These are phyloP conservation scores for Nemophila menziesii DNA, from an alignment of 257 asterid species.

Conservation along the genomic window DNA sequence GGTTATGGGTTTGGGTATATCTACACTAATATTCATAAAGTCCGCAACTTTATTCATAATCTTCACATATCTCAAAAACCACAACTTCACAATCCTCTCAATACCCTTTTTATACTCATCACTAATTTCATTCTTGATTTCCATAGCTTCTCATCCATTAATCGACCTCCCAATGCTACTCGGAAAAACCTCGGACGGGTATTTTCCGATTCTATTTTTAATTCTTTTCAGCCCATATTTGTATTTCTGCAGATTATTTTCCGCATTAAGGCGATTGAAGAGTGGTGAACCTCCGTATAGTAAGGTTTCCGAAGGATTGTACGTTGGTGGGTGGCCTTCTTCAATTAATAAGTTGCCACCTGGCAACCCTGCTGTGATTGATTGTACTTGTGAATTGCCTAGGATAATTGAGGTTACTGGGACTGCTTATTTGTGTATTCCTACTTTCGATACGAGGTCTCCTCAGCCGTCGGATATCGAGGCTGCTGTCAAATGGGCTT, in stretches of 20 bases:
- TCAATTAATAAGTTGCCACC: slow-evolving; percentile 62
- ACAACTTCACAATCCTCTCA: slow-evolving; percentile 39
- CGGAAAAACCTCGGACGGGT: slow-evolving; percentile 80
- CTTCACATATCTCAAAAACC: slow-evolving; percentile 34
- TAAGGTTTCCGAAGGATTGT: slow-evolving; percentile 60
- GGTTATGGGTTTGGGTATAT: slow-evolving; percentile 76
- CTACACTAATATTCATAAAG: slow-evolving; percentile 57
- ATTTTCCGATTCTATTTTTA: slow-evolving; percentile 57
- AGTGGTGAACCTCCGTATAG: slow-evolving; percentile 74
- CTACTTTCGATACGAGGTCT: slow-evolving; percentile 86
- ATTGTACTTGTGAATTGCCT: slow-evolving; percentile 92
- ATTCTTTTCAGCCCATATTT: slow-evolving; percentile 67
- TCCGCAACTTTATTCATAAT: slow-evolving; percentile 40
- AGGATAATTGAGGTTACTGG: slow-evolving; percentile 56
- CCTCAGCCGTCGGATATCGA: slow-evolving; percentile 77
- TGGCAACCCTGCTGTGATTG: slow-evolving; percentile 74
- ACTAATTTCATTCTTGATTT: slow-evolving; percentile 57
- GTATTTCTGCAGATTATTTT: slow-evolving; percentile 64
- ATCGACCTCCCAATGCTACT: slow-evolving; percentile 69
- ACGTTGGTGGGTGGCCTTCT: slow-evolving; percentile 94
- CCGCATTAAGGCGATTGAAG: slow-evolving; percentile 46
- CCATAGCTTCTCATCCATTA: slow-evolving; percentile 73
- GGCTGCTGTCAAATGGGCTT: slow-evolving; percentile 90
- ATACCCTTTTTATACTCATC: slow-evolving; percentile 66
- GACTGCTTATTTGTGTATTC: slow-evolving; percentile 64